Base-by-base conservation (phyloP, 2,329 filamentous ascomycete genomes). In the Ophiostoma perfectum region DNA sequence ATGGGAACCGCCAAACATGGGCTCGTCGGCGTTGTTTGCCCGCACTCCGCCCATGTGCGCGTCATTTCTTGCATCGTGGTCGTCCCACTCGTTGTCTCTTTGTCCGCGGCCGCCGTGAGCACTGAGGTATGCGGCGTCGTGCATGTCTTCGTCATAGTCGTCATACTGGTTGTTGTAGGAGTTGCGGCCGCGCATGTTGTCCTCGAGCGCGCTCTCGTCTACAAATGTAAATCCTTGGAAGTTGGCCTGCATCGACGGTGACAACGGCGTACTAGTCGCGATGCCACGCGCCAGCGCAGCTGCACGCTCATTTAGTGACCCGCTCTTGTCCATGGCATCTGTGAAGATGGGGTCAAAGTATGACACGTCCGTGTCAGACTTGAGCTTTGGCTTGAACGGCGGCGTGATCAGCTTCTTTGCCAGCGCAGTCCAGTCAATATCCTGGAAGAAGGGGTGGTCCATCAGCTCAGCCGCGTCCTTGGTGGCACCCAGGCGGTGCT, bases 311-410 rank as follows among this genome's bases (percentile, higher is more conserved):
- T 98, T 98, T 69, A 98, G 83, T 0, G 93, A 97, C 1, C 90
- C 88, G 67, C 92, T 92, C 70, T 89, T 91, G 75, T 93, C 92
- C 69, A 98, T 81, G 5, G 95, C 95, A 73, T 95, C 97, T 66
- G 95, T 99, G 78, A 99, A 99, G 77, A 98, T 95, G 0, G 95
- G 95, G 75, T 99, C 95, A 76, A 99, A 99, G 80, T 99, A 98
- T 62, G 93, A 97, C 0, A 96, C 96, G 74, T 99, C 95, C 2
- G 93, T 92, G 78, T 97, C 93, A 14, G 91, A 95, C 84, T 96
- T 96, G 76, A 99, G 84, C 79, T 96, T 96, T 7, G 95, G 95
- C 83, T 97, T 98, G 84, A 99, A 99, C 0, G 95, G 95, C 7
- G 95, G 95, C 11, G 93, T 92, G 71, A 97, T 92, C 69, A 95